Conservation (phyloP, 768 basidiomycete genomes). For the Fomitopsis pulvina region DNA sequence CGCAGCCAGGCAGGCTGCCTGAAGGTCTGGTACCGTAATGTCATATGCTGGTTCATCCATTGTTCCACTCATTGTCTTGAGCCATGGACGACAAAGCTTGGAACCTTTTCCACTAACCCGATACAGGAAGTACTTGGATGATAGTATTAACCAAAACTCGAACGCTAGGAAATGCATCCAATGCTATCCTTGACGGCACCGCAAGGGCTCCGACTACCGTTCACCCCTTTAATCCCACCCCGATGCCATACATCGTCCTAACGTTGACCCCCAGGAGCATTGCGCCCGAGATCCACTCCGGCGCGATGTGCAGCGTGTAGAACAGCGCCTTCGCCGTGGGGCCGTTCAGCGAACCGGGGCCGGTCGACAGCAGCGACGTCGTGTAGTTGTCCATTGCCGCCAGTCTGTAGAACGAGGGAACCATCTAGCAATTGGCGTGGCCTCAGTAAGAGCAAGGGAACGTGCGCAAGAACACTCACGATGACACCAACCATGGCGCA, state of each 20-base stretch:
- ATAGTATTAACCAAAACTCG: too few relatives aligned
- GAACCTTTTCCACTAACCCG: too few relatives aligned
- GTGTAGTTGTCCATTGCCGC: slow-evolving; percentile 9
- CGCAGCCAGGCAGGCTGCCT: too few relatives aligned
- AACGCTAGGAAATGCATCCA: too few relatives aligned
- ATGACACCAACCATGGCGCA: neutral
- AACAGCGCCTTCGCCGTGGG: slow-evolving; percentile 4
- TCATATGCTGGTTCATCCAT: too few relatives aligned
- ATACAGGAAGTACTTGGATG: too few relatives aligned
- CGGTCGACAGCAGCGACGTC: slow-evolving; percentile 7
- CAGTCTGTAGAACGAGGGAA: slow-evolving; percentile 8
- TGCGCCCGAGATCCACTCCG: slow-evolving; percentile 10
- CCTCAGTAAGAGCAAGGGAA: neutral
- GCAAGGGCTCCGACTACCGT: too few relatives aligned
- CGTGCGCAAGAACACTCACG: neutral
- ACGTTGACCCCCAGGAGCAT: slow-evolving; percentile 7
- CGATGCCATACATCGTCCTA: slow-evolving; percentile 5
- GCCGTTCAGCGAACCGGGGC: slow-evolving; percentile 10
- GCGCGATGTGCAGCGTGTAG: slow-evolving; percentile 13
- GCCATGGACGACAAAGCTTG: too few relatives aligned
- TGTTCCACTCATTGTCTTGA: too few relatives aligned
- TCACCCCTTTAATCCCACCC: too few relatives aligned
- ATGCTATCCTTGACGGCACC: too few relatives aligned
- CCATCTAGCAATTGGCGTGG: neutral
- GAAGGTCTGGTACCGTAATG: too few relatives aligned